Evolutionary conservation across 305 asterid species (phyloP), one percentile per base, ranked within the genome.

Genomic region (Fraxinus velutina): DNA sequence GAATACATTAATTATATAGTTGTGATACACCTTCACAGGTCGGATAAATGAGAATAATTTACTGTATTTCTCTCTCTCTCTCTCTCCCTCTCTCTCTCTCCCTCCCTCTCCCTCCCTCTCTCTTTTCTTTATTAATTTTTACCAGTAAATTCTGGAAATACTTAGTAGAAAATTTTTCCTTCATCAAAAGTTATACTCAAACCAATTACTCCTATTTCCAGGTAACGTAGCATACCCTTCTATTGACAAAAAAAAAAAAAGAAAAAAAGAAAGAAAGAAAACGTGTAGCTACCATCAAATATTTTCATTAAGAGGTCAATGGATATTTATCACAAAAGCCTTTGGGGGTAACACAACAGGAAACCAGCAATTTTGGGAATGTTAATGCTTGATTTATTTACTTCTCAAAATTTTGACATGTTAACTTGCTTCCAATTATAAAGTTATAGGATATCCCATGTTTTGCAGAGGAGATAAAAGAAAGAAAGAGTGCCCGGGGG

Each of bases 401-500:
- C 37, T 68, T 29, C 15, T 27, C 37, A 27, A 30, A 13, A 29
- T 68, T 6, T 27, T 27, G 39, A 68, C 74, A 68, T 13, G 39
- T 68, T 29, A 29, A 29, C 36, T 12, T 12, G 74, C 33, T 68
- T 68, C 37, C 34, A 68, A 68, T 68, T 27, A 68, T 68, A 3
- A 68, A 27, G 39, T 68, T 12, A 68, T 4, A 68, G 17, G 39
- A 66, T 68, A 68, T 24, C 19, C 15, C 74, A 29, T 22, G n/a
- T 68, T 29, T 15, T 68, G 75, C 30, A 37, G 47, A 72, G 70
- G 62, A 75, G 17, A 5, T 75, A 81, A 73, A 42, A 60, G 81
- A 44, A 30, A 80, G 37, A 13, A n/a, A n/a, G 64, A 3, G 60
- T 13, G 57, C 6, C 15, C 1, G 22, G 81, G 76, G 75, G 33